Conservation (phyloP, 306 rosid species). For the Quercus berberidifolia region DNA sequence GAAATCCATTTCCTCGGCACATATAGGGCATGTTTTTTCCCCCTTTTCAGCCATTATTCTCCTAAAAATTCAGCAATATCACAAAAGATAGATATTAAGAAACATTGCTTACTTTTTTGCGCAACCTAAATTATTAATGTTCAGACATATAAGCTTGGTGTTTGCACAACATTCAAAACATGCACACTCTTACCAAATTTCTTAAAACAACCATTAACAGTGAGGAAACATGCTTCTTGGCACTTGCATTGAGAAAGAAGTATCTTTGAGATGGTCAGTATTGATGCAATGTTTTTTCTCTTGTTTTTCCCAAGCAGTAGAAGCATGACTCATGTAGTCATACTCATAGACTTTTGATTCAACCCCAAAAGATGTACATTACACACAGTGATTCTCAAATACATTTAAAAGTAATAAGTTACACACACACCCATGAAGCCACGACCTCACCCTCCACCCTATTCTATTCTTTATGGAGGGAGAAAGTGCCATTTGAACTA, state of each 20-base stretch:
- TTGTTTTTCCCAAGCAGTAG: not conserved
- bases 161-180: constrained; percentile 2
- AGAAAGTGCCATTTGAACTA: no score
- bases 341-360: not conserved
- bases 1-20: constrained; percentile 55
- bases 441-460: no score
- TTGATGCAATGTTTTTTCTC: not conserved
- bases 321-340: not conserved
- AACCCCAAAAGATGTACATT: not conserved
- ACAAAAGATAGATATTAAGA: not conserved
- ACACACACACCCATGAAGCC: no score
- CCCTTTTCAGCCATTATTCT: constrained; percentile 40
- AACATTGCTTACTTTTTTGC: not conserved
- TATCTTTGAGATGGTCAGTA: not conserved
- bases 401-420: no score
- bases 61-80: constrained; percentile 24
- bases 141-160: not conserved
- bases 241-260: not conserved
- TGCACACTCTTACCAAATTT: not conserved
- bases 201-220: not conserved
- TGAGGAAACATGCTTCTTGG: not conserved
- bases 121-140: not conserved
- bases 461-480: no score
- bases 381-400: no score
- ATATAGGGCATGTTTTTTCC: constrained; percentile 48